phyloP scores from a whole-genome alignment of 768 basidiomycete genomes.

The Ephemerocybe angulata region DNA sequence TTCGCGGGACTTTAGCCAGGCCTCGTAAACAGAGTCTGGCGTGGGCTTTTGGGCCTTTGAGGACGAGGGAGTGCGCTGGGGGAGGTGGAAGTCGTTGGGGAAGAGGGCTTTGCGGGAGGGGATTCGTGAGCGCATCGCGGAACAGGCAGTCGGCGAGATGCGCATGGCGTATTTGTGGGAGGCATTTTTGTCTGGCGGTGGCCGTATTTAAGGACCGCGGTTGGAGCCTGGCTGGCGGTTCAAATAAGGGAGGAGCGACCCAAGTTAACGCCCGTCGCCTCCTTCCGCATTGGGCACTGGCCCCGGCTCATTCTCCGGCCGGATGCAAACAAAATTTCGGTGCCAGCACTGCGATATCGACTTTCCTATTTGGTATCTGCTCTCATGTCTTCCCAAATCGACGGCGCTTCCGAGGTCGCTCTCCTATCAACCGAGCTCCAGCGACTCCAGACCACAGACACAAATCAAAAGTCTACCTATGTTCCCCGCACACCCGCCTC shows the following conservation, averaged over 20 bases:
- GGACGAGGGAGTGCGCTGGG: conserved; percentile 23
- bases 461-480: conserved; percentile 7
- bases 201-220: conserved; percentile 37
- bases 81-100: conserved; percentile 33
- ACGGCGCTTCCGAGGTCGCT: conserved; percentile 15
- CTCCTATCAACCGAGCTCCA: conserved; percentile 45
- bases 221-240: conserved; percentile 16
- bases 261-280: conserved; percentile 18
- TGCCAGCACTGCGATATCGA: not conserved
- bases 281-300: not conserved
- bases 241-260: conserved; percentile 46
- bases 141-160: conserved; percentile 31
- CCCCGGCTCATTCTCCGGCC: not conserved
- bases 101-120: conserved; percentile 34
- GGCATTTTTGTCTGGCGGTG: conserved; percentile 12
- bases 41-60: conserved; percentile 14
- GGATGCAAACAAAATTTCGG: not conserved
- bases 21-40: conserved; percentile 41
- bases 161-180: conserved; percentile 4
- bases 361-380: not conserved
- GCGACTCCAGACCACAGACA: conserved; percentile 34
- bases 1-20: conserved; percentile 57
- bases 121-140: conserved; percentile 37
- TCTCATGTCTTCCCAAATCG: conserved; percentile 22
- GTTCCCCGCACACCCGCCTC: conserved; percentile 32